Base-by-base conservation (phyloP, 805 yeast species). In the Candida silvatica region DNA sequence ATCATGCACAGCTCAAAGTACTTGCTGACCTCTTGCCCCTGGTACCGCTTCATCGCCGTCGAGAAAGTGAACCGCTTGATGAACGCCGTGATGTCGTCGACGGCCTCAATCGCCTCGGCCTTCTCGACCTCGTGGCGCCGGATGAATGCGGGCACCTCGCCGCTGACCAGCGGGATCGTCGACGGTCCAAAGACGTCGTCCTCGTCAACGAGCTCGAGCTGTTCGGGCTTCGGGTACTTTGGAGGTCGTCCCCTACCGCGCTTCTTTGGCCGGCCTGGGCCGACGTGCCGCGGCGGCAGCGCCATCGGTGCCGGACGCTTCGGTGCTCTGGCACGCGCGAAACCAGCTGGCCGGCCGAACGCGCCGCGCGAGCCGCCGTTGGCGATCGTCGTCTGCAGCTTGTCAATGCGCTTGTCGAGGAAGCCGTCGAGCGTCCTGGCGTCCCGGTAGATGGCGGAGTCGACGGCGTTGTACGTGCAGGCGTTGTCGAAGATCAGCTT, bases 401-500 rank as follows among this genome's bases (percentile, higher is more conserved):
- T 62, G 44, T 37, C 52, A 46, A 67, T 59, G 40, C 64, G 48
- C 28, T 51, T 61, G 26, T 64, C 60, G 43, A 80, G 76, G 40
- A 66, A 66, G 20, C 64, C 66, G 40, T 72, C 66, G 35, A 92
- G 65, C 29, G 70, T 68, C 26, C 54, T 58, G 0, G 97, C 80
- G 58, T 86, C 94, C 40, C 72, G 72, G 49, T 77, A 75, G 27
- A 88, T 77, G 35, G 74, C 66, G 35, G 92, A 74, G 2, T 71
- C 74, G 35, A 81, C 81, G 40, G 77, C 81, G 55, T 88, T 90
- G 58, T 77, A 90, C 1, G 68, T 54, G 50, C 76, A 75, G 2
- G 97, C 95, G 57, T 92, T 92, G 30, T 65, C 51, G 60, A 88
- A 87, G 11, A 90, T 77, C 35, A 79, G 60, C 20, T 64, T 59